Evolutionary conservation across 257 asterid genomes (phyloP).

Genomic region (Solanum corneliomulleri): DNA sequence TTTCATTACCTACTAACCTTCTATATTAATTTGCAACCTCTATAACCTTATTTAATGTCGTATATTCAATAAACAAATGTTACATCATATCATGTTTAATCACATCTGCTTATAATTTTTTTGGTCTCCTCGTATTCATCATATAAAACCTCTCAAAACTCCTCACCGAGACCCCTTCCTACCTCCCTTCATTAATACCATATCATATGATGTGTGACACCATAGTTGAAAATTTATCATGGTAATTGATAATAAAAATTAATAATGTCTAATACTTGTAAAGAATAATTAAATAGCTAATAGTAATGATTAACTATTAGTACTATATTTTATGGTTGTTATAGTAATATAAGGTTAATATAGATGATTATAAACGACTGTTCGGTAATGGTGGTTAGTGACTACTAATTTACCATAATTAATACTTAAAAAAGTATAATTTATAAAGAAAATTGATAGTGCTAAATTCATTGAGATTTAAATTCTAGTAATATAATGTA

Average conservation of each 20-base stretch:
- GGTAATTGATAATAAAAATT: no score
- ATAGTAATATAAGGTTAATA: not conserved
- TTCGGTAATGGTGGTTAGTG: not conserved
- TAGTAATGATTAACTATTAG: not conserved
- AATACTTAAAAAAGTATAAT: not conserved
- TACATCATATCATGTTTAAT: not conserved
- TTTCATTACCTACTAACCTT: no score
- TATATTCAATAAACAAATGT: not conserved
- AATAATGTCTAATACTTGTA: no score
- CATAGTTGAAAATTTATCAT: no score
- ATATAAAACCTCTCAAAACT: not conserved
- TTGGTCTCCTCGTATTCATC: not conserved
- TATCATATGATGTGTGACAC: not conserved
- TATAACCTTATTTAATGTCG: not conserved
- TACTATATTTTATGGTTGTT: not conserved
- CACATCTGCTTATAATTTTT: not conserved
- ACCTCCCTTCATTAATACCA: no score
- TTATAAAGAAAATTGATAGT: not conserved
- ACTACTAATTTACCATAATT: not conserved
- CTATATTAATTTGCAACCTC: not conserved
- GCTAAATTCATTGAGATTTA: not conserved
- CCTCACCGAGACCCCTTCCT: not conserved
- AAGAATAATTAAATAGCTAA: no score
- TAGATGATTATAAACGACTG: not conserved
- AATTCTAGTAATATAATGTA: not conserved